phyloP scores from a whole-genome alignment of 495 filamentous ascomycete species.

The Tetracladium marchalianum region DNA sequence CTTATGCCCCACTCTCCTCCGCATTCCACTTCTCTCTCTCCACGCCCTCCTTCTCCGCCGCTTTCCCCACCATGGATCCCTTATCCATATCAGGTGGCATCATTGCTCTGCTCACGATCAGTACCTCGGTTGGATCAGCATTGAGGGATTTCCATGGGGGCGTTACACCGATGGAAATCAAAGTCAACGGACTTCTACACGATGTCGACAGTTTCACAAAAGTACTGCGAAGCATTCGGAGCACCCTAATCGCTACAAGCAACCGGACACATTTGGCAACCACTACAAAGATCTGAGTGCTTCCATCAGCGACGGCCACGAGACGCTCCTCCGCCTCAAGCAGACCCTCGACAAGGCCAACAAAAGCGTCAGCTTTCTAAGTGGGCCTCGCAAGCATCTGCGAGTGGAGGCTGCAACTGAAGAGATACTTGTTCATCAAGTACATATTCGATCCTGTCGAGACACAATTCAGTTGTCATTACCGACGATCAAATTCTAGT shows the following conservation, averaged over 20 bases:
- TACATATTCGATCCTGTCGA: slow-evolving; percentile 5
- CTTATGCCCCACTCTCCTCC: too few relatives aligned
- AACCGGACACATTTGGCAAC: slow-evolving; percentile 12
- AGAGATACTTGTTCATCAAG: slow-evolving; percentile 6
- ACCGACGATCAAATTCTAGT: slow-evolving; percentile 12
- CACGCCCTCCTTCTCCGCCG: too few relatives aligned
- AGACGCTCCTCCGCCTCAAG: slow-evolving; percentile 7
- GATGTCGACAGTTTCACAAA: slow-evolving; percentile 13
- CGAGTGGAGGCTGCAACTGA: slow-evolving; percentile 6
- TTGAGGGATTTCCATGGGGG: slow-evolving; percentile 9
- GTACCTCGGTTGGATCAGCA: not conserved
- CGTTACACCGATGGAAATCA: slow-evolving; percentile 3
- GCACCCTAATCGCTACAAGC: slow-evolving; percentile 7
- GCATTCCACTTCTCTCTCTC: too few relatives aligned
- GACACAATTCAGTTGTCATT: slow-evolving; percentile 9
- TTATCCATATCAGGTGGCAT: slow-evolving; percentile 10
- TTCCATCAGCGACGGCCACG: slow-evolving; percentile 10
- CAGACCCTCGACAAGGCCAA: slow-evolving; percentile 5
- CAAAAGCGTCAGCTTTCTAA: slow-evolving; percentile 7
- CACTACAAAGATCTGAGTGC: slow-evolving; percentile 8
- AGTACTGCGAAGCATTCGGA: slow-evolving; percentile 8
- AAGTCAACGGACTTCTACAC: slow-evolving; percentile 9
- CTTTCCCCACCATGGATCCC: slow-evolving; percentile 1
- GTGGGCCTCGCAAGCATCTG: slow-evolving; percentile 6
- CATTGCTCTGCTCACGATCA: slow-evolving; percentile 1